A percentile compares a stretch with the other conserved stretches of the same genome.
These are phyloP conservation scores for Rachicladosporium sp. DNA, from an alignment of 2,329 filamentous ascomycete species.

Conservation along the genomic window DNA sequence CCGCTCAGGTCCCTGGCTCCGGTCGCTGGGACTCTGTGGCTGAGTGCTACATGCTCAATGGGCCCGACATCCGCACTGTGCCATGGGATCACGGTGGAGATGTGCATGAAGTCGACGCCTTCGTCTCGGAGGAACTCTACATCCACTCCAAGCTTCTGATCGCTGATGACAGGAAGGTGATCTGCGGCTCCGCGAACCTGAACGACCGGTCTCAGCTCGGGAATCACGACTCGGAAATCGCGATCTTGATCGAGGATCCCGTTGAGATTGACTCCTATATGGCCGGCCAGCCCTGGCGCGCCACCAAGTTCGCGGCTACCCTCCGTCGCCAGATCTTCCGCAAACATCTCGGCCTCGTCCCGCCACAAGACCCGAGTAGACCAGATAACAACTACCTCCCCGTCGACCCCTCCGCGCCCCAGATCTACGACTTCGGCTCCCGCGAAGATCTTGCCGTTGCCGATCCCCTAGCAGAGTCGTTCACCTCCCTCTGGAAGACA, in stretches of 20 bases:
- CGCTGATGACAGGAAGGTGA: slow-evolving; percentile 68
- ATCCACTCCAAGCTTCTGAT: slow-evolving; percentile 63
- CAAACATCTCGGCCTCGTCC: slow-evolving; percentile 78
- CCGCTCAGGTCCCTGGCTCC: slow-evolving; percentile 37
- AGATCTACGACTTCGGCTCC: slow-evolving; percentile 38
- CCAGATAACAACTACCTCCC: slow-evolving; percentile 47
- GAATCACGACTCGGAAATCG: slow-evolving; percentile 75
- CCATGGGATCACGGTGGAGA: slow-evolving; percentile 45
- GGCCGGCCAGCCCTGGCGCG: slow-evolving; percentile 59
- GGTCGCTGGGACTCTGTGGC: slow-evolving; percentile 64
- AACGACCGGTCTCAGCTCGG: slow-evolving; percentile 69
- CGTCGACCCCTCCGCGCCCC: slow-evolving; percentile 39
- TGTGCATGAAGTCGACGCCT: slow-evolving; percentile 47
- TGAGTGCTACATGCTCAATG: slow-evolving; percentile 71
- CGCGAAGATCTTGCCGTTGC: slow-evolving; percentile 45
- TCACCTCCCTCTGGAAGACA: slow-evolving; percentile 58
- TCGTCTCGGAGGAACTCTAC: slow-evolving; percentile 51
- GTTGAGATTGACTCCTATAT: slow-evolving; percentile 58
- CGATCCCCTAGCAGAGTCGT: slow-evolving; percentile 59
- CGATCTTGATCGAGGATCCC: slow-evolving; percentile 75
- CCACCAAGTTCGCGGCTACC: slow-evolving; percentile 63
- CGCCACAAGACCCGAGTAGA: slow-evolving; percentile 55
- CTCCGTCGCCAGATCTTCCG: slow-evolving; percentile 79
- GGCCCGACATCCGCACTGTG: slow-evolving; percentile 54
- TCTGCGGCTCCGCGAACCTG: slow-evolving; percentile 64